These are phyloP conservation scores for Penicillium nucicola DNA, from an alignment of 495 filamentous ascomycete genomes.

Conservation along the genomic window DNA sequence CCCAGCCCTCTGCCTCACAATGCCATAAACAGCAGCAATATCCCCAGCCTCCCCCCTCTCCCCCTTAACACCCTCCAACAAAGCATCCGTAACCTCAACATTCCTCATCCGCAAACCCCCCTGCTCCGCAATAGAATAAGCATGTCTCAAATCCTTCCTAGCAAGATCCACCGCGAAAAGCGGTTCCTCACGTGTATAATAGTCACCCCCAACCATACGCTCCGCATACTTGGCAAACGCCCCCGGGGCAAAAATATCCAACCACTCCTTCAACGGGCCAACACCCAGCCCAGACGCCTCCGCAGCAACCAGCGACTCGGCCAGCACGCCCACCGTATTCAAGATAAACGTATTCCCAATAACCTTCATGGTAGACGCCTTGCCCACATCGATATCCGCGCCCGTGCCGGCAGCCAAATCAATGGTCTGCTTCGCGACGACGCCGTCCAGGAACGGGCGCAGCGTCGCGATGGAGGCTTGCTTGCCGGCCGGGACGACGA, in stretches of 20 bases:
- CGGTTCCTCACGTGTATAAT: constrained; percentile 67
- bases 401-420: constrained; percentile 35
- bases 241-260: constrained; percentile 60
- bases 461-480: constrained; percentile 57
- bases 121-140: constrained; percentile 58
- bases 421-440: constrained; percentile 69
- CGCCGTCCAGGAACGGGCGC: constrained; percentile 72
- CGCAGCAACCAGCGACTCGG: constrained; percentile 71
- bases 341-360: constrained; percentile 86
- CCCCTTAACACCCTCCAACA: constrained; percentile 67
- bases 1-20: constrained; percentile 64
- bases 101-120: constrained; percentile 61
- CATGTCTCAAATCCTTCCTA: constrained; percentile 81
- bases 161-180: constrained; percentile 86
- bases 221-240: constrained; percentile 63
- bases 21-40: constrained; percentile 81
- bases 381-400: constrained; percentile 29
- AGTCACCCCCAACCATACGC: constrained; percentile 73
- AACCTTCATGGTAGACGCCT: constrained; percentile 61
- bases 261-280: constrained; percentile 61
- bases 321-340: constrained; percentile 74
- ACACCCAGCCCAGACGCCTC: constrained; percentile 77
- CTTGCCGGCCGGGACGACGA: constrained; percentile 75
- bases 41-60: constrained; percentile 74
- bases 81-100: constrained; percentile 63